These are phyloP conservation scores for Lachancea thermotolerans DNA, from an alignment of 805 yeast species.

Conservation along the genomic window DNA sequence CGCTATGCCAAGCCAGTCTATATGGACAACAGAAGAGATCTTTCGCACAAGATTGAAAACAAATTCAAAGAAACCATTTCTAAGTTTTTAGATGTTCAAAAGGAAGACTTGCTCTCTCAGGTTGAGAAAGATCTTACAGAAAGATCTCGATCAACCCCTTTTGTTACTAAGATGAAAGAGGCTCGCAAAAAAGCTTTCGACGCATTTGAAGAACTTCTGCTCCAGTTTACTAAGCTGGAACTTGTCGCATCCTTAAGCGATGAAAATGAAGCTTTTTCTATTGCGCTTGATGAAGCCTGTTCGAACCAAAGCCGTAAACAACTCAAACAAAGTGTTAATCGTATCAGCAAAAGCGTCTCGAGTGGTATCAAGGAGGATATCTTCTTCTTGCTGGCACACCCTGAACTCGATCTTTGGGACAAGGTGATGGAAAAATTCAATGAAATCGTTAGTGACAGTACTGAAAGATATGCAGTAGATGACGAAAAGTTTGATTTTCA, in stretches of 20 bases:
- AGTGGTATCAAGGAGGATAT: conserved; percentile 45
- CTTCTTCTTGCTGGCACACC: conserved; percentile 41
- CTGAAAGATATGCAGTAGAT: conserved; percentile 27
- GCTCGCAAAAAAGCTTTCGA: conserved; percentile 25
- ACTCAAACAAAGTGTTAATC: conserved; percentile 36
- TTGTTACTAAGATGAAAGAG: conserved; percentile 28
- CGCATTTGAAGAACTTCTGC: conserved; percentile 12
- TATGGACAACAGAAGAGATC: conserved; percentile 46
- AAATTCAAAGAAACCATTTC: conserved; percentile 41
- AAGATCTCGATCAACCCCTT: conserved; percentile 28
- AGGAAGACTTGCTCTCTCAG: conserved; percentile 28
- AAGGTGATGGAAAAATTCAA: conserved; percentile 41
- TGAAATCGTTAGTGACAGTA: conserved; percentile 23
- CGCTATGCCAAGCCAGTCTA: conserved; percentile 67
- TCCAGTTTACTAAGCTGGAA: conserved; percentile 15
- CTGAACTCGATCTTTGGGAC: conserved; percentile 57
- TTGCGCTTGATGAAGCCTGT: conserved; percentile 24
- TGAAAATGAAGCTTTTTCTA: conserved; percentile 11
- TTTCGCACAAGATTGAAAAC: conserved; percentile 43
- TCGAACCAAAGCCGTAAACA: conserved; percentile 36
- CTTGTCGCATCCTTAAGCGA: conserved; percentile 24
- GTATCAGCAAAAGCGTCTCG: conserved; percentile 41
- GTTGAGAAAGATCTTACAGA: conserved; percentile 26
- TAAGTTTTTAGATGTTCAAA: conserved; percentile 35
- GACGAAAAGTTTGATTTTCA: conserved; percentile 47